Percentiles rank a stretch among this genome's conserved stretches.
phyloP scores from a whole-genome alignment of 2,329 filamentous ascomycete genomes.

The Clonostachys byssicola region DNA sequence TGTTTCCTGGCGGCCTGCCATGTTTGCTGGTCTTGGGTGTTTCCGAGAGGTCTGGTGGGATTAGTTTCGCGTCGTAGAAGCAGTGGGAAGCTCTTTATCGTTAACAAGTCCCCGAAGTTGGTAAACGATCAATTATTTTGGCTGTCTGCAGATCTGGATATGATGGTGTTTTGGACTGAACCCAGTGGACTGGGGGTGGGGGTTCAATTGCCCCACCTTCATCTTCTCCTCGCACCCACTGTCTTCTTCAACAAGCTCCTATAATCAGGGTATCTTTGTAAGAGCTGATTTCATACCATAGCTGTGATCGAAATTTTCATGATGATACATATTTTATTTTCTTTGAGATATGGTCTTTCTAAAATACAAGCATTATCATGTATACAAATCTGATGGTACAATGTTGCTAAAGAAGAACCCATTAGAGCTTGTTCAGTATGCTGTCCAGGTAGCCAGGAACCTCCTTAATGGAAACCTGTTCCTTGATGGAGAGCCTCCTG shows the following conservation, averaged over 20 bases:
- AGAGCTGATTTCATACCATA: too few relatives aligned
- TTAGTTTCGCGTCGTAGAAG: too few relatives aligned
- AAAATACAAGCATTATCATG: too few relatives aligned
- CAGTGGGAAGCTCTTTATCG: too few relatives aligned
- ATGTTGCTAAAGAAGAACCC: too few relatives aligned
- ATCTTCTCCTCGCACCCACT: not conserved
- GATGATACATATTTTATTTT: too few relatives aligned
- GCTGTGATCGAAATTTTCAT: too few relatives aligned
- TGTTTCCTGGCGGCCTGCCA: slow-evolving; percentile 22
- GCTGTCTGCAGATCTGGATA: not conserved
- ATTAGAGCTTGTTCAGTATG: slow-evolving; percentile 30
- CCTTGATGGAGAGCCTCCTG: slow-evolving; percentile 58
- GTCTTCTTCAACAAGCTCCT: not conserved
- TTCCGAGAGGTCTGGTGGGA: not conserved
- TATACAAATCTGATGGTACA: too few relatives aligned
- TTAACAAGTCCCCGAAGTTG: too few relatives aligned
- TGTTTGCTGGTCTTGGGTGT: not conserved
- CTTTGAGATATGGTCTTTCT: too few relatives aligned
- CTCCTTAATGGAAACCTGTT: slow-evolving; percentile 48
- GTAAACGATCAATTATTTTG: too few relatives aligned
- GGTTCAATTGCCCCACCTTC: not conserved
- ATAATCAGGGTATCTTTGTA: too few relatives aligned
- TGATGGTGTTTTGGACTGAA: not conserved
- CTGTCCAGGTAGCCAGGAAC: slow-evolving; percentile 31
- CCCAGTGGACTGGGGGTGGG: not conserved